phyloP scores from a whole-genome alignment of 257 asterid species.

The Ilex asprella region DNA sequence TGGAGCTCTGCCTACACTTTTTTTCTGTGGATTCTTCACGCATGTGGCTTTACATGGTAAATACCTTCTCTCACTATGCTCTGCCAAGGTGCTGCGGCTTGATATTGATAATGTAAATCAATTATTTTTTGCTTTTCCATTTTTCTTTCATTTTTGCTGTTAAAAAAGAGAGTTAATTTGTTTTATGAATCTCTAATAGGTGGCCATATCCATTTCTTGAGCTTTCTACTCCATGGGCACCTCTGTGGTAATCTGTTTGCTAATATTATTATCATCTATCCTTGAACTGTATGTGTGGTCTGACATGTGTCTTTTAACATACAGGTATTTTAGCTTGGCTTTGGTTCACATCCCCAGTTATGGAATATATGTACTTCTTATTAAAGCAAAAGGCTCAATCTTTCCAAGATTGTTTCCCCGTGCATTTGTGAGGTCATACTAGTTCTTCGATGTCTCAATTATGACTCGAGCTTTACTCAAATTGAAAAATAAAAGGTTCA shows the following conservation, averaged over 20 bases:
- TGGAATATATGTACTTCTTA: slow-evolving; percentile 51
- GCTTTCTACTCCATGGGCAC: slow-evolving; percentile 72
- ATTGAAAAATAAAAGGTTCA: too few species aligned
- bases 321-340: slow-evolving; percentile 71
- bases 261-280: background rate
- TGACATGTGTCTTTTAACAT: background rate
- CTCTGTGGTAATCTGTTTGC: slow-evolving; percentile 51
- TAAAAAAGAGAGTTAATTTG: background rate
- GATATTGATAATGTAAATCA: background rate
- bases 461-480: background rate
- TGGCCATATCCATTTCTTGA: slow-evolving; percentile 98
- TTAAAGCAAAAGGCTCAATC: slow-evolving; percentile 38
- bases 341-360: slow-evolving; percentile 74
- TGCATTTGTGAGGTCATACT: slow-evolving; percentile 48
- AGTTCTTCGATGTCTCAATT: background rate
- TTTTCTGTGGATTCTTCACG: slow-evolving; percentile 80
- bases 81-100: background rate
- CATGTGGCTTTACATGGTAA: slow-evolving; percentile 74
- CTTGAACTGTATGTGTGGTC: background rate
- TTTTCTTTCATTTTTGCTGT: background rate
- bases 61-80: background rate
- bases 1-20: slow-evolving; percentile 60
- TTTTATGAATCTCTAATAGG: slow-evolving; percentile 25
- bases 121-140: background rate
- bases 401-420: slow-evolving; percentile 47